Evolutionary conservation across 176 grass and related monocot genomes (phyloP), one percentile per base, ranked within the genome.

Genomic region (Echinochloa phyllopogon): DNA sequence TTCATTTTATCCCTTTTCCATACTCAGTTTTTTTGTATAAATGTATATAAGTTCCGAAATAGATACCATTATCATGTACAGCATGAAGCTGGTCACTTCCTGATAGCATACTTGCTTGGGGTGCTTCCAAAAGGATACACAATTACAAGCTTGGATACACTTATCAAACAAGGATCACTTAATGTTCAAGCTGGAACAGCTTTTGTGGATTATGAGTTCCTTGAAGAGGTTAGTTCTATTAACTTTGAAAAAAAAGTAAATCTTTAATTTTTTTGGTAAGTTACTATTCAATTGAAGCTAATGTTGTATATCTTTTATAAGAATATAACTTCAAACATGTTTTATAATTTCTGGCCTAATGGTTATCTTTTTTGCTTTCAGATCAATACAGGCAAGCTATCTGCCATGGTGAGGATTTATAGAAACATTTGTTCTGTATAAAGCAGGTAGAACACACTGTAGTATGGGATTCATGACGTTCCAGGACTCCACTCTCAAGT

Each of bases 31-130:
- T 75, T 64, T 65, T 61, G 16, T 43, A 0, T 67, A 57, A 82
- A 41, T 48, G 27, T 48, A 57, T 53, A 60, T 52, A 61, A 10
- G 79, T 39, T 76, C 57, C 60, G 14, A 25, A 83, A 68, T 65
- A 62, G 40, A 85, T 85, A 69, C 37, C 10, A 1, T 69, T 18
- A 57, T 25, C 70, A 44, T 86, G 36, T 82, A 69, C 83, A 94
- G 92, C 95, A 97, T 64, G 95, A 94, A 97, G 88, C 92, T 73
- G 90, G 92, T 88, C 95, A 97, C 71, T 97, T 94, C 75, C 83
- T 97, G 57, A 88, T 94, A 82, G 95, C 95, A 24, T 94, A 93
- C 84, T 94, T 97, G 88, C 81, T 97, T 75, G 90, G 92, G 53
- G 84, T 97, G 18, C 92, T 97, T 68, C 90, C 88, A 7, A 93